Evolutionary conservation across 139 green algal species (phyloP).

Genomic region (Yamagishiella unicocca): DNA sequence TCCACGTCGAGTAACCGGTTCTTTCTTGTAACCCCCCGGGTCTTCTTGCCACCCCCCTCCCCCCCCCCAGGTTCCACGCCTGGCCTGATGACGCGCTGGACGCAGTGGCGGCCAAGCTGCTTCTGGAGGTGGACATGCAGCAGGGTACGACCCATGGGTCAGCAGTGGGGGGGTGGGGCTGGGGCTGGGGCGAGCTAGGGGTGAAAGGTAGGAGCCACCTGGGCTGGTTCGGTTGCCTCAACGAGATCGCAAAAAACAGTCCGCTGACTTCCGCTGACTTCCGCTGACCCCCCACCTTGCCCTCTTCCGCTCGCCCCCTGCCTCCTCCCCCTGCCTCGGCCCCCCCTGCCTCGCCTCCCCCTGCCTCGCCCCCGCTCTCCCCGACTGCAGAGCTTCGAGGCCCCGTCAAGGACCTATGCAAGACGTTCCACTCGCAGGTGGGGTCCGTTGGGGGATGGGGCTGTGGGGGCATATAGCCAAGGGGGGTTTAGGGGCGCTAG

Average conservation of each 20-base stretch:
- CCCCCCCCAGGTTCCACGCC: slow-evolving; percentile 51
- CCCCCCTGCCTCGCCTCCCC: not conserved
- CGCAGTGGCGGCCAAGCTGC: slow-evolving; percentile 70
- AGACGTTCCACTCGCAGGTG: slow-evolving; percentile 58
- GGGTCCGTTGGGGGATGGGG: not conserved
- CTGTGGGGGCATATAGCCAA: not conserved
- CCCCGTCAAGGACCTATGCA: slow-evolving; percentile 60
- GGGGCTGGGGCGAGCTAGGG: not conserved
- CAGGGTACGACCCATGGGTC: not conserved
- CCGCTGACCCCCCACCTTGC: not conserved
- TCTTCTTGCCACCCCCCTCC: not conserved
- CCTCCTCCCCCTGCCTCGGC: not conserved
- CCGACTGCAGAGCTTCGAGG: not conserved
- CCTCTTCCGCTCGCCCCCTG: not conserved
- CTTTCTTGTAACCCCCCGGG: not conserved
- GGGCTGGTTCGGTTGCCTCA: too few species aligned
- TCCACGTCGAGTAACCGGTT: not conserved
- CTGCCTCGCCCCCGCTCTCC: not conserved
- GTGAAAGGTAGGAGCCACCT: too few species aligned
- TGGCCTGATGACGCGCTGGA: slow-evolving; percentile 68
- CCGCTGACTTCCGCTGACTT: too few species aligned
- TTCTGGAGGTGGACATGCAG: slow-evolving; percentile 52
- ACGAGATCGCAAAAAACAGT: too few species aligned
- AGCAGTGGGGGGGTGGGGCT: not conserved
- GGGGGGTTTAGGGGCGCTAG: too few species aligned